Base-by-base conservation (phyloP, 345 rosid genomes). In the Dovyalis caffra region DNA sequence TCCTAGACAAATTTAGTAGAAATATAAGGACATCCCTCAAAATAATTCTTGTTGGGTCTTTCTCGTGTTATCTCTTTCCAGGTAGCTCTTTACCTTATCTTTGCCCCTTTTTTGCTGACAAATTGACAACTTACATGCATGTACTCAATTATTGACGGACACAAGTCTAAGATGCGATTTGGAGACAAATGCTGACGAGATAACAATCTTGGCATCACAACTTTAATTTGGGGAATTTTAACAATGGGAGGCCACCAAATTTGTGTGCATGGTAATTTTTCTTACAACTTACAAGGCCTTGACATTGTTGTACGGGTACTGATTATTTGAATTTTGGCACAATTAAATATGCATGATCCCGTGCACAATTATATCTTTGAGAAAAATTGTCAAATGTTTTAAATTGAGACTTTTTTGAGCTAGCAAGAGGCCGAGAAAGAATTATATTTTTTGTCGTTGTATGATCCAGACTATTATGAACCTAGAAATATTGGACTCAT, bases 131-230 rank as follows among this genome's bases (percentile, higher is more conserved):
- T 14, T 33, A 12, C 16, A 33, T 33, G 25, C 16, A 33, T 33
- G 10, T 1, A 20, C 12, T 64, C 68, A 64, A 34, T 64, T 31
- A 31, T 35, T 35, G 40, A 45, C 45, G 5, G 6, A 33, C 43
- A 6, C 68, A 34, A 34, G 37, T 64, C 64, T 58, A 71, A 71
- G 28, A 57, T 40, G 66, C 26, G 26, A 73, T 31, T 47, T 64
- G 11, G 33, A 21, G 75, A 58, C 51, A 58, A 14, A 71, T 37
- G 35, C 15, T 58, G 53, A 71, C 63, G 40, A 11, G 20, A 70
- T 68, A n/a, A 6, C 33, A 66, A 66, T 49, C 60, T 31, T 47
- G 33, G 25, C 32, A 47, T 18, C 73, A 69, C 1, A 66, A 38
- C 28, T n/a, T 37, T n/a, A n/a, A n/a, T n/a, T n/a, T 37, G 47